Evolutionary conservation across 2,329 filamentous ascomycete genomes (phyloP).

Genomic region (Phialemoniopsis sp.): DNA sequence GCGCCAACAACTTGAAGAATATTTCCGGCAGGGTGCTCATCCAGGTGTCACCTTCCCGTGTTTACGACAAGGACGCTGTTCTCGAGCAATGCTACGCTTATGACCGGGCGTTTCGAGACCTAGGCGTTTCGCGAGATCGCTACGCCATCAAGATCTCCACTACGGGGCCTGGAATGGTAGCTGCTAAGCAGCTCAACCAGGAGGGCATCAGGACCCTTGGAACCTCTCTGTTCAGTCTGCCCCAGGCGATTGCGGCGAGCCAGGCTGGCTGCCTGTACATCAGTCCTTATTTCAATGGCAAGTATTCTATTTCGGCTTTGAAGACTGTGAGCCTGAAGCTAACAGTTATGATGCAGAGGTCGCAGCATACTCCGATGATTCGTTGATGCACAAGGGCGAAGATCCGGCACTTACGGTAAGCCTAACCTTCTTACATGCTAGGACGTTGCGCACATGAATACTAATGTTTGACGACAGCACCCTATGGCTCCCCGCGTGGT

Average conservation of each 20-base stretch:
- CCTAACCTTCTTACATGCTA: no score
- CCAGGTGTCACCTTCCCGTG: conserved; percentile 40
- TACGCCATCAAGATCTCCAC: conserved; percentile 48
- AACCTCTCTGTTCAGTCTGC: conserved; percentile 40
- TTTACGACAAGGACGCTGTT: conserved; percentile 37
- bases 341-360: no score
- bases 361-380: no score
- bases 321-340: no score
- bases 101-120: conserved; percentile 27
- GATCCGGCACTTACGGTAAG: no score
- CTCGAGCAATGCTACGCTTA: conserved; percentile 37
- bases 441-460: no score
- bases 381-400: no score
- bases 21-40: conserved; percentile 42
- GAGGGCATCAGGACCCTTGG: conserved; percentile 41
- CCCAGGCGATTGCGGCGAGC: conserved; percentile 43
- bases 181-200: conserved; percentile 31
- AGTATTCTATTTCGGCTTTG: no score
- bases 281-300: conserved; percentile 45
- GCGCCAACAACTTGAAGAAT: no score
- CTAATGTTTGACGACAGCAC: conserved; percentile 33
- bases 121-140: conserved; percentile 31
- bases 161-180: conserved; percentile 41
- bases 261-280: conserved; percentile 43
- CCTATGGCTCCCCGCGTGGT: conserved; percentile 40